Percentiles rank a stretch among this genome's conserved stretches.
These are phyloP conservation scores for Eimeria necatrix DNA, from an alignment of 169 alveolate genomes.

Conservation along the genomic window DNA sequence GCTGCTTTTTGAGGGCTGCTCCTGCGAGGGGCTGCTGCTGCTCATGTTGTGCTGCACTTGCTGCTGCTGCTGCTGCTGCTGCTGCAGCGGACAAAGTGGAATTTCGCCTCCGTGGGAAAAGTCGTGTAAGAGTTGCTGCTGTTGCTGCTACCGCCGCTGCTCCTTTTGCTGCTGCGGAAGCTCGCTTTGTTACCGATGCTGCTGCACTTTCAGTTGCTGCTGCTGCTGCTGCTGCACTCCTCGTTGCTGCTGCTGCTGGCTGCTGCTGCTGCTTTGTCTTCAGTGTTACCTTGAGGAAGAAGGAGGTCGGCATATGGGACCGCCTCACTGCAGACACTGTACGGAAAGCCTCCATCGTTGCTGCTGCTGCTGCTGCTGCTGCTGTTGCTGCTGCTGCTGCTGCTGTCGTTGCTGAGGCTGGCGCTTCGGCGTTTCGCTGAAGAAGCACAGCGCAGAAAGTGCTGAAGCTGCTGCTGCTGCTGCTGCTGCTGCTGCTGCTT, in stretches of 20 bases:
- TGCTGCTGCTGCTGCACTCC: background rate
- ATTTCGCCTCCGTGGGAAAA: constrained; percentile 93
- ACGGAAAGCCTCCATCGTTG: background rate
- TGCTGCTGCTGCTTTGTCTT: constrained; percentile 15
- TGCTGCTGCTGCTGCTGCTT: background rate
- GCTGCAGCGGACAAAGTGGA: constrained; percentile 88
- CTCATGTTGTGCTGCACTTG: background rate
- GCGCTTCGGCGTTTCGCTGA: background rate
- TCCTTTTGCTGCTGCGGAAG: constrained; percentile 14
- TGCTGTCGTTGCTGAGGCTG: background rate
- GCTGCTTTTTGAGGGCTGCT: background rate
- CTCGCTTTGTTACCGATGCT: background rate
- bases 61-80: constrained; percentile 51
- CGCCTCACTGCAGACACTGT: constrained; percentile 89
- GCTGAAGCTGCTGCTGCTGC: constrained; percentile 45
- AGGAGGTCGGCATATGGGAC: constrained; percentile 89
- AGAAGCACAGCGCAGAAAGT: background rate
- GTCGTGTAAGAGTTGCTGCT: constrained; percentile 80
- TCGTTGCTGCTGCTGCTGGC: constrained; percentile 27
- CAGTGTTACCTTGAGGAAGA: constrained; percentile 89
- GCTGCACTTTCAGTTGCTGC: background rate
- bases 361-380: constrained; percentile 7
- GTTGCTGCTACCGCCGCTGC: constrained; percentile 38
- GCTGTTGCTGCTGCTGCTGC: constrained; percentile 1
- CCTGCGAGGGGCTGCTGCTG: background rate